These are phyloP conservation scores for Xerocomellus intermedius DNA, from an alignment of 768 basidiomycete genomes.

Conservation along the genomic window DNA sequence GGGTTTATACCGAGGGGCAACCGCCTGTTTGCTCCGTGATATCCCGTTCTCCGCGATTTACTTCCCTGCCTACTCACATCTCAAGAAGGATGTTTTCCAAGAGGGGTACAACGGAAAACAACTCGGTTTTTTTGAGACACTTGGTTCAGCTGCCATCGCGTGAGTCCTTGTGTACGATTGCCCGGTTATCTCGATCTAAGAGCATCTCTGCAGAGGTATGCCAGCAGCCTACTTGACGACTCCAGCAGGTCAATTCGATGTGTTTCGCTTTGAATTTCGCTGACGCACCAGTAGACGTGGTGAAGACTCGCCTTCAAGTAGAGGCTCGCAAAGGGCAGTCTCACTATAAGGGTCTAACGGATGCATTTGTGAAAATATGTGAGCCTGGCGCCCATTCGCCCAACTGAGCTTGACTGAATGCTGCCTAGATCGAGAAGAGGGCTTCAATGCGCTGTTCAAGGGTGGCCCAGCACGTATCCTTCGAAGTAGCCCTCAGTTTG, in stretches of 20 bases:
- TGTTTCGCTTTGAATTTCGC: conserved; percentile 2
- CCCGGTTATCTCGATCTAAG: conserved; percentile 27
- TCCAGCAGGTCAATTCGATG: conserved; percentile 64
- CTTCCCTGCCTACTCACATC: conserved; percentile 83
- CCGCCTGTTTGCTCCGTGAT: conserved; percentile 90
- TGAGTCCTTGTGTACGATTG: conserved; percentile 41
- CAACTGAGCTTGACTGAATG: conserved; percentile 6
- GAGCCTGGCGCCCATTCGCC: conserved; percentile 32
- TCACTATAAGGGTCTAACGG: conserved; percentile 82
- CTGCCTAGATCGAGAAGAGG: conserved; percentile 76
- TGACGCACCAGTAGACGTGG: conserved; percentile 65
- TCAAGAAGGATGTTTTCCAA: conserved; percentile 91
- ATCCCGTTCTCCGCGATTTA: conserved; percentile 97
- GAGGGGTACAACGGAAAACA: conserved; percentile 96
- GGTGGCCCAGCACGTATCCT: conserved; percentile 86
- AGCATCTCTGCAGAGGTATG: conserved; percentile 72
- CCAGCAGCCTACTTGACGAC: conserved; percentile 94
- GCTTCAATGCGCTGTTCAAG: conserved; percentile 87
- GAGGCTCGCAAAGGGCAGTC: conserved; percentile 91
- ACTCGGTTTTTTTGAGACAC: conserved; percentile 86
- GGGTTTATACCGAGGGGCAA: conserved; percentile 91
- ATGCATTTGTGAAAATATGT: conserved; percentile 92
- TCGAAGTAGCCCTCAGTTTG: conserved; percentile 91
- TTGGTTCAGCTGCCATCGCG: conserved; percentile 79
- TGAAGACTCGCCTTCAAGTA: conserved; percentile 94